Evolutionary conservation across 768 basidiomycete species (phyloP).

Genomic region (Pleurotus sapidus): DNA sequence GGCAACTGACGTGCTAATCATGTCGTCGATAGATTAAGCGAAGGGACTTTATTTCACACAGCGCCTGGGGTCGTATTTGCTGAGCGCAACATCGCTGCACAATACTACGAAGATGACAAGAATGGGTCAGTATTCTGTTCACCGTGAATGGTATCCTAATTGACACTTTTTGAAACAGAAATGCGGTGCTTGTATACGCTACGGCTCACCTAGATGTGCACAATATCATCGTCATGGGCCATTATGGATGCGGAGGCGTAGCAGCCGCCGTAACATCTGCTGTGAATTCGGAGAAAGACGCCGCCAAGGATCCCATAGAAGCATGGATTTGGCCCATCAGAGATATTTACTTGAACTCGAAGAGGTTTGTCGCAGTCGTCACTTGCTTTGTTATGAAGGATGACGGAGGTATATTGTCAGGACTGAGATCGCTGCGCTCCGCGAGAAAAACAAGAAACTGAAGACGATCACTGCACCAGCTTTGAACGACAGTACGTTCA

Average conservation of each 20-base stretch:
- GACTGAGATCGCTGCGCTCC: constrained; percentile 16
- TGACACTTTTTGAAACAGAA: constrained; percentile 7
- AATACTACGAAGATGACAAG: constrained; percentile 15
- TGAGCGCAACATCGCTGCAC: constrained; percentile 20
- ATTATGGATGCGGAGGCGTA: constrained; percentile 22
- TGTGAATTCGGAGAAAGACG: constrained; percentile 2
- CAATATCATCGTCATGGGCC: constrained; percentile 22
- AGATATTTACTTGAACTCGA: constrained; percentile 16
- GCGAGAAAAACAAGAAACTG: constrained; percentile 11
- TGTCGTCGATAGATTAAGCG: constrained; percentile 12
- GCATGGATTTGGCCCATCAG: constrained; percentile 22
- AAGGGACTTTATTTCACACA: constrained; percentile 19
- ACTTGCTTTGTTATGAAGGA: constrained; percentile 1
- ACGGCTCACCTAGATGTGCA: constrained; percentile 15
- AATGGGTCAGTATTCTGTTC: constrained; percentile 12
- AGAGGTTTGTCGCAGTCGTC: constrained; percentile 8
- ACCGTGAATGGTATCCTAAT: background rate
- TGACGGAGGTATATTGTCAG: constrained; percentile 5
- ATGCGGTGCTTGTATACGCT: constrained; percentile 17
- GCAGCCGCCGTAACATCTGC: constrained; percentile 15
- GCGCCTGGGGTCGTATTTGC: constrained; percentile 21
- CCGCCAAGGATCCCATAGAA: constrained; percentile 15
- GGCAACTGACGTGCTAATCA: background rate
- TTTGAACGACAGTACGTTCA: constrained; percentile 15
- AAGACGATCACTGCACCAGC: constrained; percentile 12